Conservation (phyloP, 306 rosid genomes). For the Pyrus communis region DNA sequence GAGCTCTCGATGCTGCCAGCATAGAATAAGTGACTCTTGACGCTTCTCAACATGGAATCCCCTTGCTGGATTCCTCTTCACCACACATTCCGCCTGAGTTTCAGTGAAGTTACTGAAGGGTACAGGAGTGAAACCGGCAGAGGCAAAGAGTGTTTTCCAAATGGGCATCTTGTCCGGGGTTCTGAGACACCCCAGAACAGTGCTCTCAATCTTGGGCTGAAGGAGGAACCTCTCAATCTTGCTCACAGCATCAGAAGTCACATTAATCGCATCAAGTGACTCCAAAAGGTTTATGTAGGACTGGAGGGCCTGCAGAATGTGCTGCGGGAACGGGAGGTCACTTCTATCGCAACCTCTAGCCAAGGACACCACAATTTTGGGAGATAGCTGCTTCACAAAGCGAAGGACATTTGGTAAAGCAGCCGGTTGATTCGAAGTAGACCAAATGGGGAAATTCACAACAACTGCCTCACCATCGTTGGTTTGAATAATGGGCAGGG, state of each 20-base stretch:
- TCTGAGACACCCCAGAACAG: constrained; percentile 32
- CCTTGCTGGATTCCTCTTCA: constrained; percentile 29
- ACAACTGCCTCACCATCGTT: constrained; percentile 27
- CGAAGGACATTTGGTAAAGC: constrained; percentile 31
- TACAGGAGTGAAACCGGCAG: constrained; percentile 25
- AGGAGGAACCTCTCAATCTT: constrained; percentile 38
- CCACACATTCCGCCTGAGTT: constrained; percentile 46
- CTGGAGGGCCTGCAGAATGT: constrained; percentile 33
- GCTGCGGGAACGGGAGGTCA: constrained; percentile 39
- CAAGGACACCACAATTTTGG: constrained; percentile 33
- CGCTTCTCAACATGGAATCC: constrained; percentile 42
- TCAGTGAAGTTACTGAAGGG: constrained; percentile 39
- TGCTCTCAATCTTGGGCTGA: constrained; percentile 38
- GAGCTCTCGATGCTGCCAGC: constrained; percentile 45
- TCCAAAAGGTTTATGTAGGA: constrained; percentile 35
- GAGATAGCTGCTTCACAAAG: constrained; percentile 34
- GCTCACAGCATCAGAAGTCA: constrained; percentile 25
- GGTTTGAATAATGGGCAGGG: constrained; percentile 19
- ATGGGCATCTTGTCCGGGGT: constrained; percentile 25
- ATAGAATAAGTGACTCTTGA: constrained; percentile 36
- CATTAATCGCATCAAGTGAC: constrained; percentile 31
- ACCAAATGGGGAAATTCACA: constrained; percentile 40
- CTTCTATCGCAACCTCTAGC: constrained; percentile 36
- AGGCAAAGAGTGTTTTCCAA: constrained; percentile 29
- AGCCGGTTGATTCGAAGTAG: constrained; percentile 26